phyloP scores from a whole-genome alignment of 139 green algal species.

The Asterochloris erici region DNA sequence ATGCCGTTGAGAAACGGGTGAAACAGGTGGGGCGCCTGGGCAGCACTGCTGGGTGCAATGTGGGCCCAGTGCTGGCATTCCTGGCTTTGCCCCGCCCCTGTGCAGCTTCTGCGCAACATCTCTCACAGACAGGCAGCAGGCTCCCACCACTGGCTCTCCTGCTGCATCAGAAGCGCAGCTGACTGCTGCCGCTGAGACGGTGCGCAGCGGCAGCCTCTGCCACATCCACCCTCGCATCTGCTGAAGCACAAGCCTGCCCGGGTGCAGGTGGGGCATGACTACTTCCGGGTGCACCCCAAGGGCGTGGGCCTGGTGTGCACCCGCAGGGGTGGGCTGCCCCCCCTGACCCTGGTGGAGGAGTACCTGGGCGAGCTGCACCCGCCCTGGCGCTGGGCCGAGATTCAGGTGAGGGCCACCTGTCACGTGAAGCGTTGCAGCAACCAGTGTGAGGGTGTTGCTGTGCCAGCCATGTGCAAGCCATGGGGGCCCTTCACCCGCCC shows the following conservation, averaged over 20 bases:
- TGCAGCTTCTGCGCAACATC: not conserved
- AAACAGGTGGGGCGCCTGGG: slow-evolving; percentile 19
- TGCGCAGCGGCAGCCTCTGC: too few species aligned
- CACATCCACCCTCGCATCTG: too few species aligned
- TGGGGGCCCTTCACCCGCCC: too few species aligned
- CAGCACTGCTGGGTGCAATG: too few species aligned
- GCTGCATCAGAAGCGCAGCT: too few species aligned
- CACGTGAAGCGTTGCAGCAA: too few species aligned
- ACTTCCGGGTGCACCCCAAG: slow-evolving; percentile 91
- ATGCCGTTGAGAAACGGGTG: slow-evolving; percentile 41
- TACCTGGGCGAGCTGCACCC: slow-evolving; percentile 92
- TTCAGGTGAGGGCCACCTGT: slow-evolving; percentile 51
- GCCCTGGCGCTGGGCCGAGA: slow-evolving; percentile 93
- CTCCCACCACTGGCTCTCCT: not conserved
- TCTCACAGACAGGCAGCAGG: not conserved
- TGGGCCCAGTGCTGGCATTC: too few species aligned
- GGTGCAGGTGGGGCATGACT: slow-evolving; percentile 60
- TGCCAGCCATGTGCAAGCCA: too few species aligned
- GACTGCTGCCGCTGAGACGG: too few species aligned
- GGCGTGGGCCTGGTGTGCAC: slow-evolving; percentile 73
- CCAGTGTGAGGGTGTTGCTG: too few species aligned
- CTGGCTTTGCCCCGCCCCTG: not conserved
- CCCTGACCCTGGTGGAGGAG: slow-evolving; percentile 87
- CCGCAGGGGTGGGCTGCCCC: slow-evolving; percentile 51
- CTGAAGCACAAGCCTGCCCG: not conserved